A percentile compares a stretch with the other conserved stretches of the same genome.
These are phyloP conservation scores for Nicotiana obtusifolia DNA, from an alignment of 257 asterid genomes.

Conservation along the genomic window DNA sequence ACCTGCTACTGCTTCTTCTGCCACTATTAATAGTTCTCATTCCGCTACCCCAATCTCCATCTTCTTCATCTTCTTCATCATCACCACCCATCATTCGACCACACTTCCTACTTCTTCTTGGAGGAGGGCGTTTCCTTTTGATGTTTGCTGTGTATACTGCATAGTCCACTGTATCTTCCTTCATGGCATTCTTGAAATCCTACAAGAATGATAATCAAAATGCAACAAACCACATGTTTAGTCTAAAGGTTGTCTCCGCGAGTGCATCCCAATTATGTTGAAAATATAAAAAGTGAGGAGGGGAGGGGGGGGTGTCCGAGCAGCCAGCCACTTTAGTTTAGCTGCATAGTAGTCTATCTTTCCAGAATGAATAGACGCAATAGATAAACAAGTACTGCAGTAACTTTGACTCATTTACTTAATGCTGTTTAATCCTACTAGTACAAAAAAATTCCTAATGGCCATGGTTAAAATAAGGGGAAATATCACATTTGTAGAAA, in stretches of 20 bases:
- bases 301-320: too few relatives aligned
- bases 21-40: slow-evolving; percentile 39
- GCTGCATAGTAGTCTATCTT: background rate
- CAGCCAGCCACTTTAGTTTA: background rate
- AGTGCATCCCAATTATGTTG: background rate
- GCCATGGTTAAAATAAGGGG: background rate
- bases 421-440: background rate
- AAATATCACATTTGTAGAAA: background rate
- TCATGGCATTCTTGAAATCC: slow-evolving; percentile 42
- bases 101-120: slow-evolving; percentile 29
- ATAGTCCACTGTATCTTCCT: slow-evolving; percentile 40
- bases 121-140: slow-evolving; percentile 36
- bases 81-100: slow-evolving; percentile 18
- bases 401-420: background rate
- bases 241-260: background rate
- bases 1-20: slow-evolving; percentile 46
- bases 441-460: background rate
- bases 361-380: background rate
- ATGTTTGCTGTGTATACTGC: slow-evolving; percentile 32
- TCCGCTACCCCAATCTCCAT: slow-evolving; percentile 36
- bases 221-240: background rate
- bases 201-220: background rate
- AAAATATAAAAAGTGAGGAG: background rate
- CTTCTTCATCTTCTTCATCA: slow-evolving; percentile 24
- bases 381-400: background rate